These are phyloP conservation scores for Pleurozium schreberi DNA, from an alignment of 225 moss, liverwort and hornwort species.

Conservation along the genomic window DNA sequence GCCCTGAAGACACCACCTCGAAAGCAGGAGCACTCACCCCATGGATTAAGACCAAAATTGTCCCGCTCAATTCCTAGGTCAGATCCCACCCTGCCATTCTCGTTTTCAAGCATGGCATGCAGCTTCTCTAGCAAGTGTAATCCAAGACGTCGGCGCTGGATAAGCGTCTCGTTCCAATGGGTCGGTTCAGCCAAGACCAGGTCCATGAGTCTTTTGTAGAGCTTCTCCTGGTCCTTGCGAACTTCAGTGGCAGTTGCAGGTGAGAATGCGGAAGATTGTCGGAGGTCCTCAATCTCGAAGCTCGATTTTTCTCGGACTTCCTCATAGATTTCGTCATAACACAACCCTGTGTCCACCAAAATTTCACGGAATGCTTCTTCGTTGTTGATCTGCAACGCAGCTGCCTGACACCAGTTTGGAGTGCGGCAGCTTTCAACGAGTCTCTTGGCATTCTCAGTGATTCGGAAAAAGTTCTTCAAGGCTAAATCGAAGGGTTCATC, in stretches of 20 bases:
- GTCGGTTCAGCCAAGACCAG: background rate
- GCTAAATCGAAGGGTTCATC: background rate
- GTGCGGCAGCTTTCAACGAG: conserved; percentile 15
- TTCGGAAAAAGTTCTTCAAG: conserved; percentile 13
- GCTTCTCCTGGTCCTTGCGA: conserved; percentile 16
- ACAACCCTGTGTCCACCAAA: conserved; percentile 12
- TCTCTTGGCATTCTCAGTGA: conserved; percentile 11
- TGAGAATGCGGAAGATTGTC: conserved; percentile 13
- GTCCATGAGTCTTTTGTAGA: conserved; percentile 3
- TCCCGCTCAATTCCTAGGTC: conserved; percentile 7
- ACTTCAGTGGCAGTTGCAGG: conserved; percentile 15
- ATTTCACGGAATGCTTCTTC: conserved; percentile 32
- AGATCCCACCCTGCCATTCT: background rate
- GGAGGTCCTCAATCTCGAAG: conserved; percentile 22
- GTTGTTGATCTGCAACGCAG: conserved; percentile 28
- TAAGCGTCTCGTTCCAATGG: background rate
- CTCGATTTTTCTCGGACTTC: background rate
- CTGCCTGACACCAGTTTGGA: conserved; percentile 18
- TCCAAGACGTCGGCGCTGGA: conserved; percentile 20
- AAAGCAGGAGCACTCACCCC: background rate
- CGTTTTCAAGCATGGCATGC: background rate
- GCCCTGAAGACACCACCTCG: background rate
- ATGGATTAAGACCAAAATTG: background rate
- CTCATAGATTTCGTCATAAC: conserved; percentile 20
- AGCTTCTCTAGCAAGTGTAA: conserved; percentile 16